Evolutionary conservation across 2,329 filamentous ascomycete species (phyloP), one percentile per base, ranked within the genome.

Genomic region (Trematosphaeria pertusa): DNA sequence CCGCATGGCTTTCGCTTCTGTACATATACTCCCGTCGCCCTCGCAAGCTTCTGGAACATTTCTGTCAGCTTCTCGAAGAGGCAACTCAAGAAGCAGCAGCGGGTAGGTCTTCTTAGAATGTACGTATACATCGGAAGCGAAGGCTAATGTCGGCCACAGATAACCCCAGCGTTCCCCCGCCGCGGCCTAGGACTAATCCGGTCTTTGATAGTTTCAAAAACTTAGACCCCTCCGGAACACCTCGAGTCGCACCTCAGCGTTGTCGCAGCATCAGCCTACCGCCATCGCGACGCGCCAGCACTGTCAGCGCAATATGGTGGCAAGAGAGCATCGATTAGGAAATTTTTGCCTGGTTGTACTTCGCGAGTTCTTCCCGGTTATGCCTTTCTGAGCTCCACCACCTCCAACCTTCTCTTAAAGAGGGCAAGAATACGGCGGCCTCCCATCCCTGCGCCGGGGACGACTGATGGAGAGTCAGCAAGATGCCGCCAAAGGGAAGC

Each of bases 201-300:
- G 66, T 58, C 46, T 43, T 61, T 68, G 65, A 67, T 70, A 69
- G 62, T 64, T 64, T 52, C 50, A 42, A 56, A 52, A 36, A 45
- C 52, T 52, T 54, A 54, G 59, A 43, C 64, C 65, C 65, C 63
- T 67, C 65, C 57, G 50, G 49, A 42, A 28, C 39, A 24, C 50
- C 44, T 52, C 47, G 48, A 59, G 54, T 46, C 51, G 49, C 46
- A 58, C 50, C 48, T 41, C 48, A 54, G 49, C 51, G 44, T 56
- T 61, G 48, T 61, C 44, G 50, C 50, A 46, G 54, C 54, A 53
- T 44, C 64, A 60, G 54, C 56, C 57, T 58, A 51, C 50, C 57
- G 43, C 49, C 57, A 46, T 43, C 45, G 43, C 52, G 42, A 48
- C 48, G 52, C 24, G 32, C 28, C 22, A 39, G 35, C 11, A 37